Base-by-base conservation (phyloP, 306 rosid genomes). In the Macrotyloma uniflorum region DNA sequence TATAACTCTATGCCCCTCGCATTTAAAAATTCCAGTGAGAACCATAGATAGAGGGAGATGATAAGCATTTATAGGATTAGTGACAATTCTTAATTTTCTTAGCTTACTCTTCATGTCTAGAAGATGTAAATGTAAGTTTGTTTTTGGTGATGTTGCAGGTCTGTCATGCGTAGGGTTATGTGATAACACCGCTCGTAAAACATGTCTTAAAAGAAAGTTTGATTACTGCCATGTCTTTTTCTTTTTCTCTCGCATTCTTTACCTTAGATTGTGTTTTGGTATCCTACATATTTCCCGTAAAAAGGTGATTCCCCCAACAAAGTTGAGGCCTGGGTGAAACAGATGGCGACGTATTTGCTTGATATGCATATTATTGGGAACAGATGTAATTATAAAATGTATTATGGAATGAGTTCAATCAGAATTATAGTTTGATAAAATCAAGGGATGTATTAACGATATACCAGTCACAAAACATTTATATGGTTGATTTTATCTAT, bases 81-180 rank as follows among this genome's bases (percentile, higher is more conserved):
- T 58, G 75, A 83, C 50, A 33, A 57, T 50, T 82, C 53, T 62
- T 45, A 70, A 70, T 73, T 69, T 63, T 59, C 66, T 19, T 82
- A 35, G 85, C 67, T 49, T 73, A 14, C 68, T 79, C 72, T 79
- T 70, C 71, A 33, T 67, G 64, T 74, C 77, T 79, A 76, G 62
- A 65, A 59, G 83, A 80, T 83, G 88, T 83, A 87, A 87, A 87
- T 85, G 72, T 77, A 55, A n/a, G 63, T 40, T 68, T 80, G 80
- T 64, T 77, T n/a, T 74, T 53, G 63, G 78, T 83, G 61, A 10
- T 72, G 70, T 74, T 57, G 59, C 54, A 24, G 70, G 75, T 61
- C 63, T 62, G 78, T 53, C 59, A 63, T 20, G 7, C 6, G 3
- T 71, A 71, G 74, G 75, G 23, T 61, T 67, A 26, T 71, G 69